Base-by-base conservation (phyloP, 768 basidiomycete genomes). In the Rhodotorula paludigena region DNA sequence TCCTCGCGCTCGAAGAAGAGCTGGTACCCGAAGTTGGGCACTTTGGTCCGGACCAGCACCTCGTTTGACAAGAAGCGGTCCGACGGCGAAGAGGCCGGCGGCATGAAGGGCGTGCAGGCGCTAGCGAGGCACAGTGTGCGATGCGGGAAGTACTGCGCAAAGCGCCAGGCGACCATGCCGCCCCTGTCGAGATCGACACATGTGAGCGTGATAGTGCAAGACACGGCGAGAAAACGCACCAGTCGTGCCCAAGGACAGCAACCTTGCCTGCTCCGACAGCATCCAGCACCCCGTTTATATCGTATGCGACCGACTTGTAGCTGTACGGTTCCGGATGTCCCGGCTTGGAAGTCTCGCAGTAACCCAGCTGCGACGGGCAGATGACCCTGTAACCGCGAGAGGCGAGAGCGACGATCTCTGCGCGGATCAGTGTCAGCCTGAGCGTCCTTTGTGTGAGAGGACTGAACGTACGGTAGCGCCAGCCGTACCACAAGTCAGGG, bases 131-230 rank as follows among this genome's bases (percentile, higher is more conserved):
- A 64, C 16, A 66, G n/a, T 39, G 69, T 61, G 1, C 71, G 36
- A 25, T 66, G 45, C 6, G 71, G 67, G 60, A 66, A 69, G 60
- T 45, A 72, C 30, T 68, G 56, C 21, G 39, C 47, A 49, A 72
- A 72, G 18, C 71, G 45, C 71, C 71, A 72, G 14, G 71, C 71
- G 38, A 68, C 58, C 64, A 60, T 58, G 44, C 71, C 71, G 64
- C 71, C 71, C 71, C 70, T 68, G 51, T 0, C 41, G 4, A 42
- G 20, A 6, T 8, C 16, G 5, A 1, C 16, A 23, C 6, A 5
- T 15, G 7, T 12, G 42, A 2, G 16, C 21, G 8, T 36, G 21
- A 20, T 11, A n/a, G n/a, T n/a, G n/a, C n/a, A n/a, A n/a, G n/a
- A n/a, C 52, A 11, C 20, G 18, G 30, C 21, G 32, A 25, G 21